Evolutionary conservation across 179 eudicot species (phyloP).

Genomic region (Beta macrorhiza): DNA sequence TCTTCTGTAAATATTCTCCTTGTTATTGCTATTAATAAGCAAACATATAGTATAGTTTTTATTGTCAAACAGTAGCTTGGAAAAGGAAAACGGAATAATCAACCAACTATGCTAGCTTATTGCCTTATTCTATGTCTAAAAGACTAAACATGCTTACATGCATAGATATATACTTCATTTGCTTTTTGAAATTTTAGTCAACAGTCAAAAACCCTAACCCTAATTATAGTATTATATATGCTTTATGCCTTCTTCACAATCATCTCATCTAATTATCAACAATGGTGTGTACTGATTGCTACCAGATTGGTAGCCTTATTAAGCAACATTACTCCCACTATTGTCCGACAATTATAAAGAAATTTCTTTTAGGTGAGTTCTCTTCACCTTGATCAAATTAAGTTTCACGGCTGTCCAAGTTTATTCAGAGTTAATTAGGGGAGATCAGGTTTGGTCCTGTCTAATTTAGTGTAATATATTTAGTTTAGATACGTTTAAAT

Average conservation of each 20-base stretch:
- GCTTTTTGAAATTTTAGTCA: slow-evolving; percentile 3
- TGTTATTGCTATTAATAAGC: slow-evolving; percentile 5
- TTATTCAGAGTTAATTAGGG: too few species aligned
- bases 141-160: neutral
- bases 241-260: neutral
- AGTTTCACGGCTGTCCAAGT: too few species aligned
- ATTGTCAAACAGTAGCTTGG: neutral
- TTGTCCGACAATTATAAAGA: too few species aligned
- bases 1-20: neutral
- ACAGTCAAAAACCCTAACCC: slow-evolving; percentile 32
- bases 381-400: too few species aligned
- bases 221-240: slow-evolving; percentile 5
- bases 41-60: neutral
- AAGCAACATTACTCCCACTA: too few species aligned
- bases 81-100: slow-evolving; percentile 13
- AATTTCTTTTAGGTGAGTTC: too few species aligned
- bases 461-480: too few species aligned
- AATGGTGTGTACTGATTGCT: neutral
- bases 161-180: neutral
- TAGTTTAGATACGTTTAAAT: too few species aligned
- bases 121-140: neutral
- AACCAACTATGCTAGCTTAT: slow-evolving; percentile 12
- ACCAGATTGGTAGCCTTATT: neutral
- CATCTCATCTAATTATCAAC: neutral
- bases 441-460: too few species aligned